Evolutionary conservation across 768 basidiomycete species (phyloP).

Genomic region (Filobasidium floriforme): DNA sequence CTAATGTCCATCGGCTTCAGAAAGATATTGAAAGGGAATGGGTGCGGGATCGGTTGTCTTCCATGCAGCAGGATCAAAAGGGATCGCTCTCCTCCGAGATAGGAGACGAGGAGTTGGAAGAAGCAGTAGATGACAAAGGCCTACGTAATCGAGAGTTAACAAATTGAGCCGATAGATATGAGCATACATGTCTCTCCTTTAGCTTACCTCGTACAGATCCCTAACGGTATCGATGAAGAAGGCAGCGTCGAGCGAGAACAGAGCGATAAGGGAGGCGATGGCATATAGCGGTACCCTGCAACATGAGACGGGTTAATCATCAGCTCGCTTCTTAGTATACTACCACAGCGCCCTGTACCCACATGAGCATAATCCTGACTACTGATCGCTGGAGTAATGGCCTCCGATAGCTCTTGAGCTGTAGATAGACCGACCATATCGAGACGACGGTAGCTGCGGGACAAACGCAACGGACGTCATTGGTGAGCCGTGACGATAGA

Average conservation of each 20-base stretch:
- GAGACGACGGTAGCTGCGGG: conserved; percentile 38
- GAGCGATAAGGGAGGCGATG: conserved; percentile 78
- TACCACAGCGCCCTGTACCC: conserved; percentile 44
- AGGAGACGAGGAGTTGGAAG: conserved; percentile 39
- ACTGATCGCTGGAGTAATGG: conserved; percentile 62
- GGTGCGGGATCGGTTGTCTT: conserved; percentile 73
- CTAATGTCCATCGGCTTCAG: conserved; percentile 80
- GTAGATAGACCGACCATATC: conserved; percentile 43
- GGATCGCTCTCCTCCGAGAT: conserved; percentile 77
- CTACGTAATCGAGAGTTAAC: conserved; percentile 19
- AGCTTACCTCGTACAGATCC: conserved; percentile 82
- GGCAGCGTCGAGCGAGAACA: conserved; percentile 88
- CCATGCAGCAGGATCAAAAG: conserved; percentile 87
- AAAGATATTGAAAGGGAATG: conserved; percentile 79
- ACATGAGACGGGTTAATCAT: not conserved
- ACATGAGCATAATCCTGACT: conserved; percentile 90
- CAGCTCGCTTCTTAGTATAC: not conserved
- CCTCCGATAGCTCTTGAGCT: conserved; percentile 44
- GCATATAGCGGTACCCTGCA: conserved; percentile 69
- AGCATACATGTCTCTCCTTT: conserved; percentile 27
- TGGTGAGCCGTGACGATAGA: not conserved
- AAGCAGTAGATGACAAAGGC: conserved; percentile 47
- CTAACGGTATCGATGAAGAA: conserved; percentile 92
- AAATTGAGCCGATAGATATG: conserved; percentile 50
- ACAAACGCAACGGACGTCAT: not conserved